Evolutionary conservation across 1,284 basidiomycete genomes (phyloP).

Genomic region (Ceratobasidium sp.): DNA sequence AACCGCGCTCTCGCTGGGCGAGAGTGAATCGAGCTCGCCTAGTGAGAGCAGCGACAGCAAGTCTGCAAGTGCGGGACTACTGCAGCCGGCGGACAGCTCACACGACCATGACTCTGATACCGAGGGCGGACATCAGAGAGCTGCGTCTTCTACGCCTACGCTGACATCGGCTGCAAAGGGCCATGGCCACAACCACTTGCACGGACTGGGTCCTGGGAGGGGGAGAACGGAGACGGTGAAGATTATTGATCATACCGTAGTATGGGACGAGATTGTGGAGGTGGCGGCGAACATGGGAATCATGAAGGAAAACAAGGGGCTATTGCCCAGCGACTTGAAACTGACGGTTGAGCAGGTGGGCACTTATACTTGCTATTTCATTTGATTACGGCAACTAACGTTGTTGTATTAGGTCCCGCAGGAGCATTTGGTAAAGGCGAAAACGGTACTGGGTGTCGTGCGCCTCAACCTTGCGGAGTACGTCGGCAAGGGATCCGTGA

Average conservation of each 20-base stretch:
- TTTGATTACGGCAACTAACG: constrained; percentile 9
- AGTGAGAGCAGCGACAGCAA: constrained; percentile 37
- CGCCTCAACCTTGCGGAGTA: constrained; percentile 81
- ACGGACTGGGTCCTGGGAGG: constrained; percentile 23
- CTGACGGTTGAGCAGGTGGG: constrained; percentile 71
- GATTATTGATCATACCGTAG: constrained; percentile 47
- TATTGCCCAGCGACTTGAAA: constrained; percentile 70
- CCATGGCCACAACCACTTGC: not conserved
- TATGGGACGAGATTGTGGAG: constrained; percentile 59
- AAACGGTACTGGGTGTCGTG: constrained; percentile 64
- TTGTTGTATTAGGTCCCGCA: not conserved
- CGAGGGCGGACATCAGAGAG: constrained; percentile 20
- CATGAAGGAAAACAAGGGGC: constrained; percentile 55
- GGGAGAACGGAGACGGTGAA: constrained; percentile 44
- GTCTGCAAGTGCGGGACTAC: not conserved
- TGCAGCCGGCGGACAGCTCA: constrained; percentile 27
- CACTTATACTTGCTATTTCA: constrained; percentile 25
- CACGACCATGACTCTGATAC: constrained; percentile 22
- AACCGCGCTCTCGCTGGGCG: constrained; percentile 20
- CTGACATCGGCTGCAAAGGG: not conserved
- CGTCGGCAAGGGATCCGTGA: constrained; percentile 69
- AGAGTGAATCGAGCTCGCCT: constrained; percentile 24
- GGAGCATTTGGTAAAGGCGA: constrained; percentile 36
- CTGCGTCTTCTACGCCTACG: not conserved
- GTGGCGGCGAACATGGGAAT: constrained; percentile 72